Evolutionary conservation across 1,284 basidiomycete genomes (phyloP).

Genomic region (Papiliotrema flavescens): DNA sequence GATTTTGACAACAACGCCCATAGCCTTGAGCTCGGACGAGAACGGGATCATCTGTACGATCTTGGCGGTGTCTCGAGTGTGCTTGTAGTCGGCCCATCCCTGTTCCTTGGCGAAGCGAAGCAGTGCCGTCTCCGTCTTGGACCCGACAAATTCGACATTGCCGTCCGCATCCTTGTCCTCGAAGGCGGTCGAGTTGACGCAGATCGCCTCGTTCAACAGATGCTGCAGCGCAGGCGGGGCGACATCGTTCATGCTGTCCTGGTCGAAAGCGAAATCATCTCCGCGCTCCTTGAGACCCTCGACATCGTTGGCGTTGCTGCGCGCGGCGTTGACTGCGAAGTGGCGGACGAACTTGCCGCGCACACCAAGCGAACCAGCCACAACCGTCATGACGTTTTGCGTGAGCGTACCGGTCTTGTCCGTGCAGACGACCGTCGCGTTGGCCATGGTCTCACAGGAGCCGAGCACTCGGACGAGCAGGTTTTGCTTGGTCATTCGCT

Average conservation of each 20-base stretch:
- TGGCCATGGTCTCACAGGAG: constrained; percentile 98
- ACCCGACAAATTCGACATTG: constrained; percentile 75
- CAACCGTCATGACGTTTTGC: constrained; percentile 91
- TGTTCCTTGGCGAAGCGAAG: constrained; percentile 84
- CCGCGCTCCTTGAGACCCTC: constrained; percentile 30
- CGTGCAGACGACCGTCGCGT: constrained; percentile 92
- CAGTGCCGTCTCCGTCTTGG: constrained; percentile 94
- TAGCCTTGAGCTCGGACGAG: constrained; percentile 89
- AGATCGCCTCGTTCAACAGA: constrained; percentile 81
- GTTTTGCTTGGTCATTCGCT: constrained; percentile 92
- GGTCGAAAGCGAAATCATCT: constrained; percentile 80
- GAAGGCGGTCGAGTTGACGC: constrained; percentile 94
- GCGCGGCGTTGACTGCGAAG: constrained; percentile 68
- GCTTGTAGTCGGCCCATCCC: constrained; percentile 72
- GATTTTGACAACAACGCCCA: constrained; percentile 81
- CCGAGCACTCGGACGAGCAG: constrained; percentile 91
- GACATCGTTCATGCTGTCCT: constrained; percentile 62
- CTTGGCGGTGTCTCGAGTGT: constrained; percentile 61
- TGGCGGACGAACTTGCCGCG: constrained; percentile 87
- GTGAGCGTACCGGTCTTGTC: constrained; percentile 94
- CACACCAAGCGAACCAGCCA: constrained; percentile 89
- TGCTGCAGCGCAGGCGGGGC: constrained; percentile 62
- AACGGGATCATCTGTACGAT: constrained; percentile 91
- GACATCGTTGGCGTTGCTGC: constrained; percentile 69
- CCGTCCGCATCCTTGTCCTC: constrained; percentile 71